Percentiles rank a stretch among this genome's conserved stretches.
Conservation (phyloP, 2,329 filamentous ascomycete species). For the Aaosphaeria pasadenensis region DNA sequence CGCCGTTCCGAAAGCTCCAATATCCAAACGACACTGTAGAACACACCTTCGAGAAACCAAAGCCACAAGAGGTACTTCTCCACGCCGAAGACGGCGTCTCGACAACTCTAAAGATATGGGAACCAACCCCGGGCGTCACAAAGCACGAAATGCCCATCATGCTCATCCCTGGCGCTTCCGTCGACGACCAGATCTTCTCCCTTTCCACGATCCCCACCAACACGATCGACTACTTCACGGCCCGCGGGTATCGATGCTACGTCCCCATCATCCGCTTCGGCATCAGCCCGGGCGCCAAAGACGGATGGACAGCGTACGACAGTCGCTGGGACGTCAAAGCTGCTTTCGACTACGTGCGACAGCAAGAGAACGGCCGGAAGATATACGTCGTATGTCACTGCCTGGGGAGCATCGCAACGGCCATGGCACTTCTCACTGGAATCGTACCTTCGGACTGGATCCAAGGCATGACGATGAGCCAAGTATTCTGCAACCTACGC, state of each 20-base stretch:
- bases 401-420: conserved; percentile 60
- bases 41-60: conserved; percentile 50
- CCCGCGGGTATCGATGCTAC: conserved; percentile 60
- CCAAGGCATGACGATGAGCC: conserved; percentile 56
- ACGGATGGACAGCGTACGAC: conserved; percentile 59
- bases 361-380: conserved; percentile 20
- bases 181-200: conserved; percentile 62
- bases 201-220: conserved; percentile 63
- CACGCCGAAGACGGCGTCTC: conserved; percentile 52
- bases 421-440: conserved; percentile 60
- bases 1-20: conserved; percentile 55
- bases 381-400: conserved; percentile 62
- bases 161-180: conserved; percentile 61
- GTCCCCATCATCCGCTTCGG: conserved; percentile 59
- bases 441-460: conserved; percentile 58
- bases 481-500: conserved; percentile 63
- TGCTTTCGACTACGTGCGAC: conserved; percentile 53
- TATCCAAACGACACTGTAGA: conserved; percentile 47
- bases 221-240: conserved; percentile 61
- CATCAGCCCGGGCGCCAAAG: conserved; percentile 48
- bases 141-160: conserved; percentile 45
- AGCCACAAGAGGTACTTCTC: conserved; percentile 47
- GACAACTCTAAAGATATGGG: conserved; percentile 57
- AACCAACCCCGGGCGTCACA: conserved; percentile 34
- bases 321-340: conserved; percentile 59